Conservation (phyloP, 306 rosid genomes). For the barrel medic (Medicago truncatula) region MtrunA17r5.0-ANR NC_053048.1:5217001-5217500, state of each 20-base stretch:
- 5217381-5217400: slow-evolving; percentile 96
- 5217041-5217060: slow-evolving; percentile 99
- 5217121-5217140: slow-evolving; percentile 70
- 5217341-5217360: slow-evolving; percentile 93
- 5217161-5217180: slow-evolving; percentile 79
- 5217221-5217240: slow-evolving; percentile 85
- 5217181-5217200: slow-evolving; percentile 75
- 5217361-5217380: slow-evolving; percentile 86
- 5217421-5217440: slow-evolving; percentile 74
- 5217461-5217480: slow-evolving; percentile 23
- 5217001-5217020: slow-evolving; percentile 32
- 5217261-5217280: slow-evolving; percentile 83
- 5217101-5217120: slow-evolving; percentile 96
- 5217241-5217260: slow-evolving; percentile 87
- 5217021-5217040: slow-evolving; percentile 42
- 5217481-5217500: background rate
- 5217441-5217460: slow-evolving; percentile 40
- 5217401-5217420: slow-evolving; percentile 87
- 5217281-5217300: slow-evolving; percentile 72
- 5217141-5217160: slow-evolving; percentile 76
- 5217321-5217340: slow-evolving; percentile 92
- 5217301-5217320: slow-evolving; percentile 71
- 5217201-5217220: slow-evolving; percentile 94
- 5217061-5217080: slow-evolving; percentile 81
- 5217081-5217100: slow-evolving; percentile 94